Conservation (phyloP, 352 stramenopile genomes). For the Globisporangium parvum region DNA sequence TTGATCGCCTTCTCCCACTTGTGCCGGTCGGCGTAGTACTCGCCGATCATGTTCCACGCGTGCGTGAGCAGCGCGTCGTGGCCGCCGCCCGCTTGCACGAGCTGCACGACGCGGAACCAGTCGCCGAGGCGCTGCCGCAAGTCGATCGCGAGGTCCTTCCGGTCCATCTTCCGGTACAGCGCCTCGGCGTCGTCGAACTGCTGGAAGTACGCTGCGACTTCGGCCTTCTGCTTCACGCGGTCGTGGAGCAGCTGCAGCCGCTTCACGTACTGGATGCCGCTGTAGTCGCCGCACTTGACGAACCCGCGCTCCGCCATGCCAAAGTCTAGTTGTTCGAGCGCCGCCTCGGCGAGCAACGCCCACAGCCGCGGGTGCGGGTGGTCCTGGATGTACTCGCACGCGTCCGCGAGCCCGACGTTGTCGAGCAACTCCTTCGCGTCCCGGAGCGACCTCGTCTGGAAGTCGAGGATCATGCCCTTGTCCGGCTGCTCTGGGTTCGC, state of each 20-base stretch:
- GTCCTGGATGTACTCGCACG: constrained; percentile 80
- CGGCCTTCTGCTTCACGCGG: constrained; percentile 88
- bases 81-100: constrained; percentile 70
- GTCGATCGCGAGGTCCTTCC: constrained; percentile 92
- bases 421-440: constrained; percentile 86
- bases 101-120: constrained; percentile 89
- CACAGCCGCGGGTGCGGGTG: constrained; percentile 85
- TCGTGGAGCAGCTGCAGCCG: constrained; percentile 83
- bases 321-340: constrained; percentile 89
- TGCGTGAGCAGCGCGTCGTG: constrained; percentile 77
- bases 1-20: constrained; percentile 92
- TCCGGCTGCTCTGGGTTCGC: constrained; percentile 72
- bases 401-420: constrained; percentile 71
- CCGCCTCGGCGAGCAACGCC: constrained; percentile 82
- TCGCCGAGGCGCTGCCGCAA: constrained; percentile 87
- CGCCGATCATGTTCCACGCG: constrained; percentile 88
- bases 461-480: constrained; percentile 79
- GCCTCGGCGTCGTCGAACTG: constrained; percentile 90
- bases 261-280: constrained; percentile 92
- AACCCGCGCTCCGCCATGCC: constrained; percentile 90
- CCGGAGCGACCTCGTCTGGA: constrained; percentile 83
- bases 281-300: constrained; percentile 89
- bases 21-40: constrained; percentile 88
- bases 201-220: constrained; percentile 88
- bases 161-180: constrained; percentile 91